Evolutionary conservation across 495 filamentous ascomycete genomes (phyloP).

Genomic region (Achaetomiella virescens): DNA sequence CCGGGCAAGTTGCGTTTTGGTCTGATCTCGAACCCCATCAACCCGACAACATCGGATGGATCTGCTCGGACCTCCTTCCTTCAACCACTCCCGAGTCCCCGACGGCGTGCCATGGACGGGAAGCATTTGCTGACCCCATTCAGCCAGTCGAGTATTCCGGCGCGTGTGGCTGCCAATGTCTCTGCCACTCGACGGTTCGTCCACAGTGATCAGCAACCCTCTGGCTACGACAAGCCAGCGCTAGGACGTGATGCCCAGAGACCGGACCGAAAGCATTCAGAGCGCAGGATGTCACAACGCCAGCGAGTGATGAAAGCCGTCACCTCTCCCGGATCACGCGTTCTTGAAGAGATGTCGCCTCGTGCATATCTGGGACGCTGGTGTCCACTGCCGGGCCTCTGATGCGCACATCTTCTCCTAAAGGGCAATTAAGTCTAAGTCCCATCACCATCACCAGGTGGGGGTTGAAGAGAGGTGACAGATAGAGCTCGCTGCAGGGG

Average conservation of each 20-base stretch:
- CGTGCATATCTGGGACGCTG: not conserved
- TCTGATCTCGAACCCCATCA: not conserved
- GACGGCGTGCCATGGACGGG: no score
- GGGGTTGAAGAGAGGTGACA: constrained; percentile 5
- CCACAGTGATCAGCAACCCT: not conserved
- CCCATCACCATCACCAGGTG: not conserved
- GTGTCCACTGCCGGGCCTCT: not conserved
- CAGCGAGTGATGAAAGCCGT: not conserved
- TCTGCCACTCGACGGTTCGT: not conserved
- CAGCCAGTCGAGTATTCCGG: no score
- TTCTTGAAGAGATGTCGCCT: not conserved
- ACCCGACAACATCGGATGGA: no score
- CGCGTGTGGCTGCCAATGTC: no score
- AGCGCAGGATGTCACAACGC: not conserved
- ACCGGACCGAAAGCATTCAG: constrained; percentile 2
- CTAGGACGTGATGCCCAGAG: constrained; percentile 5
- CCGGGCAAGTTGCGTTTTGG: not conserved
- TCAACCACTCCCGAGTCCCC: no score
- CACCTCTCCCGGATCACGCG: not conserved
- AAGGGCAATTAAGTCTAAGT: not conserved
- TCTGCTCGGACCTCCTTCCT: not conserved
- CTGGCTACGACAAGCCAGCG: not conserved
- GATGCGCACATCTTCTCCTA: not conserved
- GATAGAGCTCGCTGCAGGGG: constrained; percentile 16
- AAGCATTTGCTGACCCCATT: no score